These are phyloP conservation scores for Xylaria sp. DNA, from an alignment of 2,329 filamentous ascomycete species.

Conservation along the genomic window DNA sequence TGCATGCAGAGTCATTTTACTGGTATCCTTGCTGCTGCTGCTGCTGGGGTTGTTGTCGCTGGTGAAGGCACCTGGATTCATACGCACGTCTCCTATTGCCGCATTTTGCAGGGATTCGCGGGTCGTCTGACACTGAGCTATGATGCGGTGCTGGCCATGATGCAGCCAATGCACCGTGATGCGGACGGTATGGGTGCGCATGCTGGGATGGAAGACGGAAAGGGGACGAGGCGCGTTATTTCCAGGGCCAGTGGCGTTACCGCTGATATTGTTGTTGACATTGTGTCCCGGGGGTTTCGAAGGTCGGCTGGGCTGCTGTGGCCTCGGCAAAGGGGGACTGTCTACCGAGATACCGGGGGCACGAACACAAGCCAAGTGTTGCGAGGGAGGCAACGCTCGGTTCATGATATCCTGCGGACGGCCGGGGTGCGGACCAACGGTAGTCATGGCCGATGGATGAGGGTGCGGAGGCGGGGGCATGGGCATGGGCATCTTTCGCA, in stretches of 20 bases:
- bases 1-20: constrained; percentile 6
- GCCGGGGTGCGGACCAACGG: constrained; percentile 4
- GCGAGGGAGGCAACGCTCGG: constrained; percentile 15
- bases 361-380: constrained; percentile 11
- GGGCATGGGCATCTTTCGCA: constrained; percentile 21
- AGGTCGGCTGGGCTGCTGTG: constrained; percentile 7
- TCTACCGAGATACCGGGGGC: constrained; percentile 3
- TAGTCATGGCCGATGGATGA: neutral
- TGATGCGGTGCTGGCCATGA: constrained; percentile 45
- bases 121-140: constrained; percentile 43
- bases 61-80: constrained; percentile 22
- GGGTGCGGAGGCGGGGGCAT: constrained; percentile 13
- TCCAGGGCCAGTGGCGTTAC: constrained; percentile 4
- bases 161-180: constrained; percentile 47
- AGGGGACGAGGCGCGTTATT: constrained; percentile 22
- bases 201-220: constrained; percentile 17
- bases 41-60: constrained; percentile 1
- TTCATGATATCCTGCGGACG: constrained; percentile 22
- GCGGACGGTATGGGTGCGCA: constrained; percentile 42
- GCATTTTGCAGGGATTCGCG: constrained; percentile 44
- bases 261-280: constrained; percentile 12
- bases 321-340: constrained; percentile 4
- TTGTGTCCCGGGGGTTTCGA: constrained; percentile 1
- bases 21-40: neutral
- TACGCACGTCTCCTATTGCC: constrained; percentile 42